Conservation (phyloP, 257 asterid genomes). For the Ehretia macrophylla region DNA sequence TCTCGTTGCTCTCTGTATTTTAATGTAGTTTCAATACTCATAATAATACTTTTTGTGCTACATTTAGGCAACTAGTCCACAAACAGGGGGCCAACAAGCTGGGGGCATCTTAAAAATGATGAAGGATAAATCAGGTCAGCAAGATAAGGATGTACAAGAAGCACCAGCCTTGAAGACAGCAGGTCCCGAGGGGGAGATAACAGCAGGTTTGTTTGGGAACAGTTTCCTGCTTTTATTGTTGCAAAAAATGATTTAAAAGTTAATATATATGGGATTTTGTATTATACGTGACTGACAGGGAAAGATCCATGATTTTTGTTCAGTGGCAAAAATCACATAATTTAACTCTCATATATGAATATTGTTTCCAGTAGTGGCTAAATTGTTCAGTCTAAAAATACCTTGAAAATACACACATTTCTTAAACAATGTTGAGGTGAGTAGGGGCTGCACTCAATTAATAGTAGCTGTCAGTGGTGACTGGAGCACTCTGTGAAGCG, state of each 20-base stretch:
- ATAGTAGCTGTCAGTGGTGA: no score
- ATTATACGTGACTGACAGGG: no score
- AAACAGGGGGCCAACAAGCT: constrained; percentile 74
- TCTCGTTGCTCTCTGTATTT: background rate
- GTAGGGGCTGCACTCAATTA: no score
- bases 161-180: constrained; percentile 75
- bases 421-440: no score
- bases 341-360: no score
- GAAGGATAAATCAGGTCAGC: constrained; percentile 75
- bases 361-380: no score
- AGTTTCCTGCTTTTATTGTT: background rate
- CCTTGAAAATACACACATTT: no score
- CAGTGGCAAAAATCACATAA: no score
- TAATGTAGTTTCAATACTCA: background rate
- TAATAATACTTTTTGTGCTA: background rate
- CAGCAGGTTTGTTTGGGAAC: constrained; percentile 59
- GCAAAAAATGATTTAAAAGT: background rate
- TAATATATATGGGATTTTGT: background rate
- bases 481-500: no score
- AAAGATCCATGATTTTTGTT: no score
- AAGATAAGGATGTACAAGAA: constrained; percentile 76
- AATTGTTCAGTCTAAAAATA: no score
- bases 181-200: constrained; percentile 94
- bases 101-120: constrained; percentile 80
- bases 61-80: constrained; percentile 88